Evolutionary conservation across 768 basidiomycete species (phyloP).

Genomic region (Lentinula aciculospora): DNA sequence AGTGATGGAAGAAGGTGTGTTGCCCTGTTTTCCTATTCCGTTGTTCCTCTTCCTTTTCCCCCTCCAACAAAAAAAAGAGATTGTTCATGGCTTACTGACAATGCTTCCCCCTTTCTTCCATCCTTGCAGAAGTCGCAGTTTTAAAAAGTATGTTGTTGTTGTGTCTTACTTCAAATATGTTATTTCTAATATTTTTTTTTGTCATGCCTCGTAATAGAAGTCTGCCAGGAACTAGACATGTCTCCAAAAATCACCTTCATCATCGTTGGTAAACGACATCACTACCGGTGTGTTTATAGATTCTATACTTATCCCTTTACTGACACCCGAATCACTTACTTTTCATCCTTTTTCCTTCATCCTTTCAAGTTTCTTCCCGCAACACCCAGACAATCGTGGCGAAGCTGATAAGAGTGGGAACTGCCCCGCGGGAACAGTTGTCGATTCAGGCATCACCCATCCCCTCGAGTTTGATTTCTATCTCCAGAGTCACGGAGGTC

Average conservation of each 20-base stretch:
- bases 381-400: conserved; percentile 22
- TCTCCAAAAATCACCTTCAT: conserved; percentile 46
- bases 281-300: conserved; percentile 14
- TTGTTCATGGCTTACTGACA: neutral
- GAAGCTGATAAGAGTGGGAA: conserved; percentile 68
- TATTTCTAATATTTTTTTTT: neutral
- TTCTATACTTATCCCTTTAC: conserved; percentile 30
- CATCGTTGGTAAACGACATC: conserved; percentile 48
- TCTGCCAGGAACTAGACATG: conserved; percentile 36
- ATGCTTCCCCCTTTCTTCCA: neutral
- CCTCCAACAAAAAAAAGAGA: too few species aligned
- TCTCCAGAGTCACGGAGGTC: conserved; percentile 69
- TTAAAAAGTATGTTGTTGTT: neutral
- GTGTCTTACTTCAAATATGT: neutral
- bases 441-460: conserved; percentile 65
- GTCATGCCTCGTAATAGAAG: too few species aligned
- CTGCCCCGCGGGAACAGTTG: conserved; percentile 71
- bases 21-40: neutral
- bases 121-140: neutral
- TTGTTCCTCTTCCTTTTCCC: too few species aligned
- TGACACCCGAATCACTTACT: too few species aligned
- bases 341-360: neutral
- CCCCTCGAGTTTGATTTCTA: conserved; percentile 77
- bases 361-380: neutral
- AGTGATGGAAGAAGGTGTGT: conserved; percentile 8